Evolutionary conservation across 2,329 filamentous ascomycete genomes (phyloP).

Genomic region (Davidsoniella neocaledoniae): DNA sequence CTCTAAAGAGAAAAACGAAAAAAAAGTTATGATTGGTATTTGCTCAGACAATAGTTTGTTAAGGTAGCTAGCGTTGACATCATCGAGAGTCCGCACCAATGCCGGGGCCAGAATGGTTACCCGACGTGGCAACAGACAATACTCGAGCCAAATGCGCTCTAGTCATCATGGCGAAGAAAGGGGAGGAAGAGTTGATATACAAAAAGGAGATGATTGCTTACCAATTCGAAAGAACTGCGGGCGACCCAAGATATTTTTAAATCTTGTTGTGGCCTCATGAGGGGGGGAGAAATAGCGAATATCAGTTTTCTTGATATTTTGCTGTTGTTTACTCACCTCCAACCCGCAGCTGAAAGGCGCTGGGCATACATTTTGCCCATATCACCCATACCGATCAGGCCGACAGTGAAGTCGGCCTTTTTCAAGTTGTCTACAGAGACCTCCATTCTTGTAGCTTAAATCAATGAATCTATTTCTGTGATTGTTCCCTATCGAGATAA

Average conservation of each 20-base stretch:
- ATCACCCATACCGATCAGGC: conserved; percentile 96
- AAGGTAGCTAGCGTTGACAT: conserved; percentile 99
- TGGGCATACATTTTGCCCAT: conserved; percentile 99
- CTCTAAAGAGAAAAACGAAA: neutral
- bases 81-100: conserved; percentile 59
- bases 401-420: conserved; percentile 49
- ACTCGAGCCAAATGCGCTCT: conserved; percentile 99
- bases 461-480: neutral
- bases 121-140: conserved; percentile 49
- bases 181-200: neutral
- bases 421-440: conserved; percentile 29
- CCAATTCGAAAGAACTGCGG: conserved; percentile 18
- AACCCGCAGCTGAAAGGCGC: conserved; percentile 75
- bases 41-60: conserved; percentile 61
- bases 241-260: neutral
- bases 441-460: neutral
- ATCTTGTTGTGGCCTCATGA: neutral
- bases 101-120: conserved; percentile 60
- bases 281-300: neutral
- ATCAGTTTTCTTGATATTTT: too few species aligned
- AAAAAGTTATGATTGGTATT: neutral
- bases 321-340: conserved; percentile 51
- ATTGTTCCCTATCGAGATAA: neutral
- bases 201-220: conserved; percentile 19
- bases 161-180: conserved; percentile 65